These are phyloP conservation scores for Echites panduratus DNA, from an alignment of 257 asterid genomes.

Conservation along the genomic window DNA sequence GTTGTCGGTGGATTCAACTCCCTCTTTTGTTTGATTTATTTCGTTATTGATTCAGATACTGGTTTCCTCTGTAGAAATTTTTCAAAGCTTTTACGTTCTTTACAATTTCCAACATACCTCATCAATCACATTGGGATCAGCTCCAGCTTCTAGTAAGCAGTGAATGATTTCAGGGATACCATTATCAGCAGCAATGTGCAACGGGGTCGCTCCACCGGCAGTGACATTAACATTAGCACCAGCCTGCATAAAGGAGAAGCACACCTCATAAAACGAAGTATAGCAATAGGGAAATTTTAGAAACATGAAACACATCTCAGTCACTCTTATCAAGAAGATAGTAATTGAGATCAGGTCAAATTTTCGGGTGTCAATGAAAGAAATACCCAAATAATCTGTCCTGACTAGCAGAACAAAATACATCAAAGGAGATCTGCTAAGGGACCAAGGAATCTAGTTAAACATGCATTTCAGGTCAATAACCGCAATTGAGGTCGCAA, in stretches of 20 bases:
- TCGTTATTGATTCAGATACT: no score
- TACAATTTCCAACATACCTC: conserved; percentile 43
- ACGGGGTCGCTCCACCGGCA: conserved; percentile 92
- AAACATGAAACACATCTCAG: not conserved
- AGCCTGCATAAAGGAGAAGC: conserved; percentile 52
- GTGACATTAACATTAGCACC: conserved; percentile 67
- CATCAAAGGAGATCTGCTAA: not conserved
- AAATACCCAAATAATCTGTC: not conserved
- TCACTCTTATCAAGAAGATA: not conserved
- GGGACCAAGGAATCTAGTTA: not conserved
- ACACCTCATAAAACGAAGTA: conserved; percentile 8
- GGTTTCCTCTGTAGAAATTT: no score
- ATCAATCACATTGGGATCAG: conserved; percentile 69
- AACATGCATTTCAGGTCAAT: not conserved
- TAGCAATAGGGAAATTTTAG: not conserved
- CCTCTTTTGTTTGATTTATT: no score
- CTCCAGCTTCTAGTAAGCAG: conserved; percentile 84
- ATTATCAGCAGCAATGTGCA: conserved; percentile 88
- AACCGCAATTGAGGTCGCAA: not conserved
- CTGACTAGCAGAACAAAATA: not conserved
- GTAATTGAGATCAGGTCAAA: not conserved
- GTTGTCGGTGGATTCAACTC: no score
- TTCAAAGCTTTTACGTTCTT: no score
- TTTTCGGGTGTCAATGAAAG: not conserved
- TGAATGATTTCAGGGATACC: conserved; percentile 66